These are phyloP conservation scores for Favolaschia claudopus DNA, from an alignment of 768 basidiomycete species.

Conservation along the genomic window DNA sequence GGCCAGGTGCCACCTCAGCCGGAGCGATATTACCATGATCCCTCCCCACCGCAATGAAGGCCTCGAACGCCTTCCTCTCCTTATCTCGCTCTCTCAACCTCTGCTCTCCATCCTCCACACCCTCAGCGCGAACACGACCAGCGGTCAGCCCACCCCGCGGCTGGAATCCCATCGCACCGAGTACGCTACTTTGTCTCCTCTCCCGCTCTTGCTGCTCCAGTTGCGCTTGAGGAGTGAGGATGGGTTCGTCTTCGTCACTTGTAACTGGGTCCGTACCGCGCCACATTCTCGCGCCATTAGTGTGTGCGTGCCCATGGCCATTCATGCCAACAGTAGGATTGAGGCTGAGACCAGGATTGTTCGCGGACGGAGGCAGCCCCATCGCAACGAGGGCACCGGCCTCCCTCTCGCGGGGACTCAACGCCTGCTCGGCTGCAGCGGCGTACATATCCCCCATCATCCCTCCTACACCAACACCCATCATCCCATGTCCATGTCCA, in stretches of 20 bases:
- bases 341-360: neutral
- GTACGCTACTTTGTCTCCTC: conserved; percentile 1
- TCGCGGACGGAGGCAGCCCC: conserved; percentile 40
- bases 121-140: neutral
- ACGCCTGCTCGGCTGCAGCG: too few species aligned
- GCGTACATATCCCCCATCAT: conserved; percentile 26
- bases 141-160: neutral
- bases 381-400: conserved; percentile 55
- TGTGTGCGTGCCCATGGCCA: conserved; percentile 9
- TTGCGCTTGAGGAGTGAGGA: too few species aligned
- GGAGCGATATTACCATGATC: too few species aligned
- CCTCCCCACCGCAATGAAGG: neutral
- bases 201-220: conserved; percentile 21
- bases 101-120: conserved; percentile 33
- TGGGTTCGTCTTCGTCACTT: too few species aligned
- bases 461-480: conserved; percentile 13
- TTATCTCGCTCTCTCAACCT: conserved; percentile 57
- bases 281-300: conserved; percentile 35
- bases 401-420: conserved; percentile 57
- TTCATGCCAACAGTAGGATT: neutral
- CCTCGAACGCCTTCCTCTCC: conserved; percentile 35
- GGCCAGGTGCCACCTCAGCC: too few species aligned
- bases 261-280: neutral
- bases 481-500: too few species aligned
- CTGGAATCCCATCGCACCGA: conserved; percentile 17